These are phyloP conservation scores for Litsea cubeba DNA, from an alignment of 164 flowering plant genomes.

Conservation along the genomic window DNA sequence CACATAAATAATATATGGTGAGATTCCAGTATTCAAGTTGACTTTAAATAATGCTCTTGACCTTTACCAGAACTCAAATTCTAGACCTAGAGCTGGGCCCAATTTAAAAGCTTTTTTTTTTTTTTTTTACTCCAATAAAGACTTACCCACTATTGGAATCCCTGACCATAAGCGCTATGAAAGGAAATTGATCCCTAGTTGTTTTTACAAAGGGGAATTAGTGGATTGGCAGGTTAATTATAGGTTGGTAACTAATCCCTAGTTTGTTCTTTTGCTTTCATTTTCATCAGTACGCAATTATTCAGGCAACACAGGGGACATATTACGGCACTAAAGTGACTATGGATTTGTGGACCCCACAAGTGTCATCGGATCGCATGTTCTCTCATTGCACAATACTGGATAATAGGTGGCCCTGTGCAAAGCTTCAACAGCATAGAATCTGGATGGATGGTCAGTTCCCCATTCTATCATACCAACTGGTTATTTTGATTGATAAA, in stretches of 20 bases:
- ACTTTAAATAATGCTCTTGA: too few species aligned
- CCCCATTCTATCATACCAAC: not conserved
- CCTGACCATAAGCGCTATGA: too few species aligned
- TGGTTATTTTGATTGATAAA: not conserved
- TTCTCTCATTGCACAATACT: not conserved
- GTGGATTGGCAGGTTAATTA: too few species aligned
- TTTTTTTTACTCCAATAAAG: too few species aligned
- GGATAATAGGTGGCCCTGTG: not conserved
- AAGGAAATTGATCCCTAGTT: too few species aligned
- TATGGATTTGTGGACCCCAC: not conserved
- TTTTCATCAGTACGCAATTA: not conserved
- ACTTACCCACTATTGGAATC: too few species aligned
- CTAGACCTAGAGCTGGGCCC: too few species aligned
- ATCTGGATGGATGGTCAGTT: not conserved
- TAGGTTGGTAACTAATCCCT: not conserved
- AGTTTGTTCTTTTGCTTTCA: not conserved
- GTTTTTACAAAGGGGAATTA: too few species aligned
- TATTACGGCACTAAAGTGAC: not conserved
- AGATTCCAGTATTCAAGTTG: too few species aligned
- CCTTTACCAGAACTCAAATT: too few species aligned
- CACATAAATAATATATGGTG: too few species aligned
- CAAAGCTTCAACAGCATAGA: not conserved
- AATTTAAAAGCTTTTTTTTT: too few species aligned
- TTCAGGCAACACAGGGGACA: not conserved
- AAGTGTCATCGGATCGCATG: not conserved